Conservation (phyloP, 371 early-diverging fungal genomes). For the Mortierella sp. region DNA sequence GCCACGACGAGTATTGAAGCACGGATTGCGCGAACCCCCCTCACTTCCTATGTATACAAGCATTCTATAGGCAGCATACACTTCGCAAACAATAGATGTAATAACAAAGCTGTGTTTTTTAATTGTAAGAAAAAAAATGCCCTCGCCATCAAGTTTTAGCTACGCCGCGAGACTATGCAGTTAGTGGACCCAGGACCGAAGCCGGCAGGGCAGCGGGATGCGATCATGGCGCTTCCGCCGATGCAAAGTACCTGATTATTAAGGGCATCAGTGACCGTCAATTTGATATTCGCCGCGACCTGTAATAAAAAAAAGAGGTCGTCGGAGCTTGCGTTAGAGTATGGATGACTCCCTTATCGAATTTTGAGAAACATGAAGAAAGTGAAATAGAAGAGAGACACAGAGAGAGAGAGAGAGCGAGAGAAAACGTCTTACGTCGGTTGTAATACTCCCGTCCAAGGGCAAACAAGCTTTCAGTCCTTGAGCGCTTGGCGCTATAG, state of each 20-base stretch:
- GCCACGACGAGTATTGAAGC: too few relatives aligned
- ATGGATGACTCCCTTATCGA: not conserved
- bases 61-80: too few relatives aligned
- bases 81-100: too few relatives aligned
- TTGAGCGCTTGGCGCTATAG: conserved; percentile 5
- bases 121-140: too few relatives aligned
- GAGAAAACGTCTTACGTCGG: conserved; percentile 19
- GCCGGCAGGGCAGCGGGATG: conserved; percentile 14
- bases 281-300: conserved; percentile 13
- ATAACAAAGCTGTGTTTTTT: too few relatives aligned
- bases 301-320: not conserved
- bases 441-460: conserved; percentile 10
- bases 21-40: too few relatives aligned
- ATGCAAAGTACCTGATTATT: conserved; percentile 20
- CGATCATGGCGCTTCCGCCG: conserved; percentile 23
- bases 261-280: not conserved
- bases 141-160: not conserved
- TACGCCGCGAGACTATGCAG: too few relatives aligned
- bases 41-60: too few relatives aligned
- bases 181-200: conserved; percentile 17
- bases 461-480: conserved; percentile 24
- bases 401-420: not conserved
- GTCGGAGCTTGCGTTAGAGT: too few relatives aligned
- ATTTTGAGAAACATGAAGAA: not conserved
- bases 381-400: not conserved